Percentiles rank a stretch among this genome's conserved stretches.
Evolutionary conservation across 495 filamentous ascomycete species (phyloP).

Genomic region (Cryomyces minteri): DNA sequence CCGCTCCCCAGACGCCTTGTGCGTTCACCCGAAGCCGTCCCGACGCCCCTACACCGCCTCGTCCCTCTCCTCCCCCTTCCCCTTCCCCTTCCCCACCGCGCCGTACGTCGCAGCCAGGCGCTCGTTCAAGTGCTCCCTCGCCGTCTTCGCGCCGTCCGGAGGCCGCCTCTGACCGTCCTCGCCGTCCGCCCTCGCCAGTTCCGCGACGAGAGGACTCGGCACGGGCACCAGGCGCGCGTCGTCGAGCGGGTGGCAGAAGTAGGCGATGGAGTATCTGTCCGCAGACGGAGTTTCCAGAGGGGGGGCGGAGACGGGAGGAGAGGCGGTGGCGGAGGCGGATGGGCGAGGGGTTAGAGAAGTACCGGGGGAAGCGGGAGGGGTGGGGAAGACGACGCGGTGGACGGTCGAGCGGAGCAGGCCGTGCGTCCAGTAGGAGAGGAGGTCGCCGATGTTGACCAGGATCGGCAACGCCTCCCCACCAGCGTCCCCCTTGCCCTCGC

Average conservation of each 20-base stretch:
- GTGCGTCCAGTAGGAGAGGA: slow-evolving; percentile 82
- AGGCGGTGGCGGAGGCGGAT: too few species aligned
- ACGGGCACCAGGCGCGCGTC: slow-evolving; percentile 50
- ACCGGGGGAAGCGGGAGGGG: too few species aligned
- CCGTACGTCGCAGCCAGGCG: slow-evolving; percentile 58
- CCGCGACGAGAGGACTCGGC: slow-evolving; percentile 43
- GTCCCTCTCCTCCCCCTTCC: too few species aligned
- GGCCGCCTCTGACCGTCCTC: slow-evolving; percentile 19
- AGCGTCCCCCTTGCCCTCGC: slow-evolving; percentile 26
- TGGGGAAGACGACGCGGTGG: slow-evolving; percentile 71
- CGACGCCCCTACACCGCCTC: too few species aligned
- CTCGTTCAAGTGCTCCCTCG: slow-evolving; percentile 63
- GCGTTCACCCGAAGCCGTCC: too few species aligned
- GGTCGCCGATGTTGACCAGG: slow-evolving; percentile 81
- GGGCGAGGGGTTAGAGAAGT: too few species aligned
- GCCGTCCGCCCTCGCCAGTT: slow-evolving; percentile 17
- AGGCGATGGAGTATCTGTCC: slow-evolving; percentile 80
- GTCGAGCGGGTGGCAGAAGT: slow-evolving; percentile 77
- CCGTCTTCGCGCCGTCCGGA: slow-evolving; percentile 50
- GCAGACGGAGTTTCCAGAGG: slow-evolving; percentile 6
- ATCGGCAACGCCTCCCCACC: slow-evolving; percentile 41
- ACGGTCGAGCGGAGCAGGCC: slow-evolving; percentile 71
- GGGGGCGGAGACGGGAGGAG: too few species aligned
- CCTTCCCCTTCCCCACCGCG: too few species aligned
- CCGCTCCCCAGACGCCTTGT: too few species aligned